phyloP scores from a whole-genome alignment of 2,329 filamentous ascomycete species.

The Aspergillus phoenicis region DNA sequence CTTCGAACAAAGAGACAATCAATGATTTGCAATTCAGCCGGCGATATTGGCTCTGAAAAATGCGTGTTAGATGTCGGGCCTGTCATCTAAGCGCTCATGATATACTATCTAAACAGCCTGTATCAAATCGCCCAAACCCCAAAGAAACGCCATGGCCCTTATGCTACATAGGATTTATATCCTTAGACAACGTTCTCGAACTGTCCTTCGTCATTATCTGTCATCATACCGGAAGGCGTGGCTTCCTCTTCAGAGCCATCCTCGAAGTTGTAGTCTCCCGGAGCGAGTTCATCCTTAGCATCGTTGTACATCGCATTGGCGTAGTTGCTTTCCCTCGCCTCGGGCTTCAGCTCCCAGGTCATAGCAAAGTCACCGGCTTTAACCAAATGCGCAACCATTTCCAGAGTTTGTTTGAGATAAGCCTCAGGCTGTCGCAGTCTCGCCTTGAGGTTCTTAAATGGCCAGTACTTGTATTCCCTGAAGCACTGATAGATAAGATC shows the following conservation, averaged over 20 bases:
- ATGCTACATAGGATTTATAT: constrained; percentile 28
- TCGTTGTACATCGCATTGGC: constrained; percentile 46
- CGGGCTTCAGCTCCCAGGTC: constrained; percentile 77
- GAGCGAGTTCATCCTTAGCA: constrained; percentile 56
- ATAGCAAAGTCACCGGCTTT: constrained; percentile 83
- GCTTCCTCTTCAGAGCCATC: constrained; percentile 55
- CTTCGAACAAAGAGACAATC: background rate
- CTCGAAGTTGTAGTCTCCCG: constrained; percentile 51
- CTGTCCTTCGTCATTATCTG: constrained; percentile 67
- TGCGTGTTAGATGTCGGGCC: background rate
- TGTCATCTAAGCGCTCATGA: constrained; percentile 11
- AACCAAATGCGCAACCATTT: constrained; percentile 79
- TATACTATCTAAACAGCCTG: constrained; percentile 16
- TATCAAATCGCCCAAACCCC: constrained; percentile 17
- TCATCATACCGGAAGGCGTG: constrained; percentile 54
- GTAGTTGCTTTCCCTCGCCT: constrained; percentile 62
- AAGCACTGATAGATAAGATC: constrained; percentile 84
- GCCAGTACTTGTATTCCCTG: constrained; percentile 86
- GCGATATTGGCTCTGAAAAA: background rate
- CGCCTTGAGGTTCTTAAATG: constrained; percentile 81
- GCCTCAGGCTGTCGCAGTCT: constrained; percentile 83
- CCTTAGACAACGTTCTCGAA: constrained; percentile 73
- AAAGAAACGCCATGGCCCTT: constrained; percentile 27
- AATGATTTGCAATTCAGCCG: background rate
- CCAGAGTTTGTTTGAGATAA: constrained; percentile 84